Evolutionary conservation across 2,329 filamentous ascomycete genomes (phyloP).

Genomic region (Fusarium cicatricum): DNA sequence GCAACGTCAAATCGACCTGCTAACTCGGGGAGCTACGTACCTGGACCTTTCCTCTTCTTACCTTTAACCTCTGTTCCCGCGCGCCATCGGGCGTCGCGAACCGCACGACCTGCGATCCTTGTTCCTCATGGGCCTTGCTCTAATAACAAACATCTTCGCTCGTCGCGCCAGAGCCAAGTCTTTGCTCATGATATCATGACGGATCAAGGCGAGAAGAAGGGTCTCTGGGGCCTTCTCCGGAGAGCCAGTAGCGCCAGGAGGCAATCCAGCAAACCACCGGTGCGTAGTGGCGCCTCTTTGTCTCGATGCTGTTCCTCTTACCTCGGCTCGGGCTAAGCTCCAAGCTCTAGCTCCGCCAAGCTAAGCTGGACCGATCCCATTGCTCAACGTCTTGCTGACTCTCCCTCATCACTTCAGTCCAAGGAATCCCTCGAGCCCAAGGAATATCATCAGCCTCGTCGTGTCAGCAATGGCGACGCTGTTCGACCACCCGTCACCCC

Average conservation of each 20-base stretch:
- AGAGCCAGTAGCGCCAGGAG: conserved; percentile 53
- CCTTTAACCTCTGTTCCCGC: conserved; percentile 18
- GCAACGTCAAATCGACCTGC: conserved; percentile 25
- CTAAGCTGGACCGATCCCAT: conserved; percentile 1
- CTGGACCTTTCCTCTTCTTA: conserved; percentile 1
- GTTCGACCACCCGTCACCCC: conserved; percentile 18
- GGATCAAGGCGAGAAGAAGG: conserved; percentile 49
- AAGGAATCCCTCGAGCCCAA: conserved; percentile 26
- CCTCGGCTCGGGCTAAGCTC: conserved; percentile 11
- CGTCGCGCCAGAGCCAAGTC: conserved; percentile 25
- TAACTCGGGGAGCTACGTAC: conserved; percentile 5
- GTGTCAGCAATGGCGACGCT: conserved; percentile 29
- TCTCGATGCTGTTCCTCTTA: not conserved
- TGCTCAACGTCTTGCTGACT: conserved; percentile 15
- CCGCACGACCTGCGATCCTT: conserved; percentile 19
- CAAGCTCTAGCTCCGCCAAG: conserved; percentile 21
- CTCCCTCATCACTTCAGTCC: conserved; percentile 6
- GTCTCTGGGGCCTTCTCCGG: conserved; percentile 61
- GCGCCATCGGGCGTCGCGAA: conserved; percentile 27
- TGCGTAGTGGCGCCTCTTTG: conserved; percentile 20
- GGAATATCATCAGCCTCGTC: conserved; percentile 33
- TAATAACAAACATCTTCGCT: conserved; percentile 1
- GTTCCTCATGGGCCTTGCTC: conserved; percentile 6
- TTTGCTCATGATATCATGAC: conserved; percentile 44
- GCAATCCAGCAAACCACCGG: conserved; percentile 32